phyloP scores from a whole-genome alignment of 2,329 filamentous ascomycete species.

The Kalmusia sp. region DNA sequence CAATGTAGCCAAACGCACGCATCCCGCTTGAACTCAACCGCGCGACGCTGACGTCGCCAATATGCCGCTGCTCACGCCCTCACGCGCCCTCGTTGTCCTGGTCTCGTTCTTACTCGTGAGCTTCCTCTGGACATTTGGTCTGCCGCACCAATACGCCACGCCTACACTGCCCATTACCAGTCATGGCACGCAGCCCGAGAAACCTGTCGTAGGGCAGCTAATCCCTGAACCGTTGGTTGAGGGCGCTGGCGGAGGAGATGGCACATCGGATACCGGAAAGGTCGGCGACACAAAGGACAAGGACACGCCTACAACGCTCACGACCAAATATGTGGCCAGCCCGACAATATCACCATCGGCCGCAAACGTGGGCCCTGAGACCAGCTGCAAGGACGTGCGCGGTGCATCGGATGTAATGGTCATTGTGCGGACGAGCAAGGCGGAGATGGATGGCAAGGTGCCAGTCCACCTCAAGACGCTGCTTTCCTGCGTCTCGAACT shows the following conservation, averaged over 20 bases:
- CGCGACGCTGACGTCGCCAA: constrained; percentile 14
- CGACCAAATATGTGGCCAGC: constrained; percentile 6
- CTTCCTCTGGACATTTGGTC: constrained; percentile 41
- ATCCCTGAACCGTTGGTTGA: constrained; percentile 24
- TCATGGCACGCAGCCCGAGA: constrained; percentile 27
- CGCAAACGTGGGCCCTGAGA: constrained; percentile 6
- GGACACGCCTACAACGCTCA: constrained; percentile 16
- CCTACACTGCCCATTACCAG: constrained; percentile 31
- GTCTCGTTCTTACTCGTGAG: constrained; percentile 35
- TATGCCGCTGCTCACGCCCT: constrained; percentile 42
- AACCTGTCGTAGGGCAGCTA: constrained; percentile 26
- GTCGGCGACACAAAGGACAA: not conserved
- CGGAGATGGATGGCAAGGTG: constrained; percentile 62
- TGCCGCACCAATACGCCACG: constrained; percentile 25
- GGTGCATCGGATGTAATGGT: constrained; percentile 61
- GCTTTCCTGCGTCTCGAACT: constrained; percentile 62
- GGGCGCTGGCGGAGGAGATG: not conserved
- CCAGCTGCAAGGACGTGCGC: constrained; percentile 32
- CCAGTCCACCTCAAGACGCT: constrained; percentile 62
- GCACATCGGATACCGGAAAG: not conserved
- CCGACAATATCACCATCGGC: constrained; percentile 1
- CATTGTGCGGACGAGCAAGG: constrained; percentile 65
- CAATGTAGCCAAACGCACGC: constrained; percentile 11
- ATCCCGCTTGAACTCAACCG: not conserved
- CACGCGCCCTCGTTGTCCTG: constrained; percentile 36